Conservation (phyloP, 192 early-diverging fungal genomes). For the Podila verticillata region DNA sequence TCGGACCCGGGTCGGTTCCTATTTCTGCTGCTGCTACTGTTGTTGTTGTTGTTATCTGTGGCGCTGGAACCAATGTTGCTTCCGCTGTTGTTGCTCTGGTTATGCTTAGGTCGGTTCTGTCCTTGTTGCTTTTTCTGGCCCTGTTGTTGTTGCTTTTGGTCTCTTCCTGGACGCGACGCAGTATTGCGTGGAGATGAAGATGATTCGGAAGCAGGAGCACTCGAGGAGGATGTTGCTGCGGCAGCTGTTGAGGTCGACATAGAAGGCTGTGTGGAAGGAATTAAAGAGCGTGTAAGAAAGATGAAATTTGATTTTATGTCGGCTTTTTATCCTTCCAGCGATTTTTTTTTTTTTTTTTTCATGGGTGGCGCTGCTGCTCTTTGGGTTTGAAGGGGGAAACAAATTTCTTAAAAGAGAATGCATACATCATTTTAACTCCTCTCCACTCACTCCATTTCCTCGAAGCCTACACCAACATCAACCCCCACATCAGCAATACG, state of each 20-base stretch:
- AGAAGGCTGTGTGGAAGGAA: no score
- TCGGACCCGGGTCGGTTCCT: slow-evolving; percentile 7
- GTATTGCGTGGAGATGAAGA: not conserved
- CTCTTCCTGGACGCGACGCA: no score
- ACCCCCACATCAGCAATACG: no score
- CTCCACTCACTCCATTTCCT: no score
- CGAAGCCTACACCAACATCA: not conserved
- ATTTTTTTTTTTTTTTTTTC: not conserved
- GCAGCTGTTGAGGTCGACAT: not conserved
- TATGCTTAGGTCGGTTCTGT: not conserved
- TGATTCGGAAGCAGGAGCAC: not conserved
- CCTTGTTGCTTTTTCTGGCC: not conserved
- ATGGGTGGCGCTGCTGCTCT: not conserved
- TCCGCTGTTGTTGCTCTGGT: not conserved
- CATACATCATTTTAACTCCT: no score
- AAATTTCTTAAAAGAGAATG: no score
- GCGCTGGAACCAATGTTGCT: not conserved
- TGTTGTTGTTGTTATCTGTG: not conserved
- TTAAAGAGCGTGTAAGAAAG: no score
- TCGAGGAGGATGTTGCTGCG: no score
- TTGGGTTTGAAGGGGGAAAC: slow-evolving; percentile 1
- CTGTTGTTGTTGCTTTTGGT: not conserved
- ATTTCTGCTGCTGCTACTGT: slow-evolving; percentile 11
- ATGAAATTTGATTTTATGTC: not conserved
- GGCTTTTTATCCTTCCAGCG: no score